Evolutionary conservation across 345 rosid species (phyloP).

Genomic region (Sonneratia caseolaris): DNA sequence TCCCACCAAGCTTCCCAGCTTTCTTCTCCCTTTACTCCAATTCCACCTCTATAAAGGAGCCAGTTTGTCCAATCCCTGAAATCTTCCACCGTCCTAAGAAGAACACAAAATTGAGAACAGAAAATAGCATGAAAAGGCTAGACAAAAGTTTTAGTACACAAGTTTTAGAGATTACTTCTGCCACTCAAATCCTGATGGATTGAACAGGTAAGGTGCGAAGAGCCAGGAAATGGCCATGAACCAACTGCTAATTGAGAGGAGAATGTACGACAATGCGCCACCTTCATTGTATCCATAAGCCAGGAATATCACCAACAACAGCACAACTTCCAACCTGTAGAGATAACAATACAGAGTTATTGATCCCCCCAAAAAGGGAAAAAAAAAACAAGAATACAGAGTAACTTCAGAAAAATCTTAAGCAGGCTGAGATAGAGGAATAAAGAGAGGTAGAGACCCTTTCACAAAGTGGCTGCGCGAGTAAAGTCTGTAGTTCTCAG

Average conservation of each 20-base stretch:
- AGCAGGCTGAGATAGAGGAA: not conserved
- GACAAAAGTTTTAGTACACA: not conserved
- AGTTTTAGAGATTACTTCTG: constrained; percentile 57
- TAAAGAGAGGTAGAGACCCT: constrained; percentile 37
- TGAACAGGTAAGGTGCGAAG: constrained; percentile 90
- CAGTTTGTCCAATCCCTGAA: constrained; percentile 98
- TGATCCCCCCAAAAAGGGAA: no score
- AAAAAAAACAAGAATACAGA: no score
- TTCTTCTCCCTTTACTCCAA: constrained; percentile 95
- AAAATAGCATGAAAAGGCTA: constrained; percentile 1
- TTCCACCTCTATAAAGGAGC: constrained; percentile 98
- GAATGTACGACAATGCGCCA: constrained; percentile 71
- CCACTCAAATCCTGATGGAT: constrained; percentile 98
- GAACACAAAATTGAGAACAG: constrained; percentile 13
- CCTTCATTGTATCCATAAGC: constrained; percentile 78
- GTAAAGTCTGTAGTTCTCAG: constrained; percentile 89
- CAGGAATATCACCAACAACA: constrained; percentile 66
- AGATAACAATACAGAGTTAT: not conserved
- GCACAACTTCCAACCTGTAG: constrained; percentile 72
- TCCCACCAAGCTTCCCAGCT: constrained; percentile 99
- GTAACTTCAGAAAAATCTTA: not conserved
- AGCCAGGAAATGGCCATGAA: constrained; percentile 93
- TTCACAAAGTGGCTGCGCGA: constrained; percentile 97
- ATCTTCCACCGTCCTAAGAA: constrained; percentile 77
- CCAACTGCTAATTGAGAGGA: constrained; percentile 93